Evolutionary conservation across 345 rosid genomes (phyloP).

Genomic region (Melaleuca quinquenervia): DNA sequence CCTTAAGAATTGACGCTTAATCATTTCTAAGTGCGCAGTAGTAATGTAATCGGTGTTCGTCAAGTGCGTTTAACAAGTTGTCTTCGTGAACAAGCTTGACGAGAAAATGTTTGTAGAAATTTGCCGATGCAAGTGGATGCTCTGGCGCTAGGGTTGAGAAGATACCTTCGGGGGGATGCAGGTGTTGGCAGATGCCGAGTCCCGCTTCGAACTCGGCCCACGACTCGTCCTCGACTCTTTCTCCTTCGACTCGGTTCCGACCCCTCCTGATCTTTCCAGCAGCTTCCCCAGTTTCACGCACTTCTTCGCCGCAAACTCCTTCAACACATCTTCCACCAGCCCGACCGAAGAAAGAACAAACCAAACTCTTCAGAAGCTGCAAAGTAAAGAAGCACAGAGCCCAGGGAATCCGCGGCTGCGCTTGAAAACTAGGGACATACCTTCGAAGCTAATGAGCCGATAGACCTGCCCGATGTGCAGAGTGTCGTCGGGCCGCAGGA

Average conservation of each 20-base stretch:
- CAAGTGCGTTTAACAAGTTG: background rate
- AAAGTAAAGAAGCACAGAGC: background rate
- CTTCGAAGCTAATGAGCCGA: slow-evolving; percentile 78
- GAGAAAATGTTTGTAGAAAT: background rate
- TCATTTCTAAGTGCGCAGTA: background rate
- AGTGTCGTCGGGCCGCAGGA: slow-evolving; percentile 65
- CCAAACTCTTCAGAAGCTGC: background rate
- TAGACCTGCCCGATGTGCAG: slow-evolving; percentile 63
- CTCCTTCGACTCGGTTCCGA: slow-evolving; percentile 5
- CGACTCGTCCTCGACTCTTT: slow-evolving; percentile 7
- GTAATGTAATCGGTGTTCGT: background rate
- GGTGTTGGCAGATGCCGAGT: slow-evolving; percentile 4
- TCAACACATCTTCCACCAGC: slow-evolving; percentile 45
- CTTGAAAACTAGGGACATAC: background rate
- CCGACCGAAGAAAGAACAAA: background rate
- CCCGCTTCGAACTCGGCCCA: background rate
- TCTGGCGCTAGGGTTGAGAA: background rate
- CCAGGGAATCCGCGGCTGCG: background rate
- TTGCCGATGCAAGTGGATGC: background rate
- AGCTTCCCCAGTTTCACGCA: slow-evolving; percentile 64
- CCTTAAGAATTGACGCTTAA: background rate
- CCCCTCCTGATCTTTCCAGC: slow-evolving; percentile 34
- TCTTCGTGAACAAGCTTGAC: background rate
- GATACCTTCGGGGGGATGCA: background rate
- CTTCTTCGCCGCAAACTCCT: slow-evolving; percentile 64